Percentiles rank a stretch among this genome's conserved stretches.
phyloP scores from a whole-genome alignment of 73 alveolate genomes.

The Diophrys appendiculata region DNA sequence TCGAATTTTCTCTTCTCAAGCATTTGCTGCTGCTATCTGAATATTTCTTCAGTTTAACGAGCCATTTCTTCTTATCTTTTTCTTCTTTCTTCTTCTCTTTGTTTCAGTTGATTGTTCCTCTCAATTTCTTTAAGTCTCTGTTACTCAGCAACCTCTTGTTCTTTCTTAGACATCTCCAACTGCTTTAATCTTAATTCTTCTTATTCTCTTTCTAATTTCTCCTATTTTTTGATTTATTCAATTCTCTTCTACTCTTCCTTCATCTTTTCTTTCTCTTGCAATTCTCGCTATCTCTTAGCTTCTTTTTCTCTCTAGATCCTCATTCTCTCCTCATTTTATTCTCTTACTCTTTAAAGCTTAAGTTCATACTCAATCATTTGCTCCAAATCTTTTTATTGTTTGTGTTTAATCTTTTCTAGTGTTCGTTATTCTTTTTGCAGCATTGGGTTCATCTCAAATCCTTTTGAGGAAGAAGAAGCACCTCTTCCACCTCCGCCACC shows the following conservation, averaged over 20 bases:
- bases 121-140: slow-evolving; percentile 21
- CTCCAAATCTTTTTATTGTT: slow-evolving; percentile 48
- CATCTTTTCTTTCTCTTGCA: slow-evolving; percentile 21
- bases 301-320: slow-evolving; percentile 33
- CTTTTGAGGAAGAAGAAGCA: too few species aligned
- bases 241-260: slow-evolving; percentile 46
- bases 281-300: slow-evolving; percentile 26
- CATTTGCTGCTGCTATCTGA: slow-evolving; percentile 26
- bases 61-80: slow-evolving; percentile 33
- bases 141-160: slow-evolving; percentile 51
- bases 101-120: slow-evolving; percentile 2
- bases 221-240: slow-evolving; percentile 43
- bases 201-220: slow-evolving; percentile 6
- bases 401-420: slow-evolving; percentile 26
- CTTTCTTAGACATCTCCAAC: slow-evolving; percentile 39
- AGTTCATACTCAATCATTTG: slow-evolving; percentile 58
- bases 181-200: slow-evolving; percentile 27
- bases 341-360: slow-evolving; percentile 34
- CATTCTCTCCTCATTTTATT: slow-evolving; percentile 43
- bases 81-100: slow-evolving; percentile 49
- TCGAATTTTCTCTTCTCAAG: slow-evolving; percentile 26
- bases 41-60: slow-evolving; percentile 29
- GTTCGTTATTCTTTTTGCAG: slow-evolving; percentile 31
- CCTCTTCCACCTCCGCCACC: too few species aligned
- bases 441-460: slow-evolving; percentile 29